Evolutionary conservation across 441 rosid genomes (phyloP).

Genomic region (Eruca vesicaria): DNA sequence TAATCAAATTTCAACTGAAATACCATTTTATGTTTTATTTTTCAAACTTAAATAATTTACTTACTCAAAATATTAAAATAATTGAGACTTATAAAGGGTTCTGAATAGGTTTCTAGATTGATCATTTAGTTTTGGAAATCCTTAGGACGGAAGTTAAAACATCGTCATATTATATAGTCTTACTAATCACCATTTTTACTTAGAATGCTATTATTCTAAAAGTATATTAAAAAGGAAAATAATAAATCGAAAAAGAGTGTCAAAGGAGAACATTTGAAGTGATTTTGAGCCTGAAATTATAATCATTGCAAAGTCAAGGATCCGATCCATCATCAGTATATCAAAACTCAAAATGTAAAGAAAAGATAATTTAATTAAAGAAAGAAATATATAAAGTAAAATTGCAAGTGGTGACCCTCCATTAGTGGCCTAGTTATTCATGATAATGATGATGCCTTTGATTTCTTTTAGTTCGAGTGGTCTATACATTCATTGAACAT

Average conservation of each 20-base stretch:
- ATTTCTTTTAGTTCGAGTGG: not conserved
- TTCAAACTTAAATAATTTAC: no score
- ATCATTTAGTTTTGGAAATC: no score
- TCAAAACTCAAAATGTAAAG: slow-evolving; percentile 20
- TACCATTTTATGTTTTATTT: no score
- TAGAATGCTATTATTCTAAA: not conserved
- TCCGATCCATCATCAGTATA: slow-evolving; percentile 29
- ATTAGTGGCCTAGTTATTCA: slow-evolving; percentile 23
- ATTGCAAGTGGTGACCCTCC: slow-evolving; percentile 37
- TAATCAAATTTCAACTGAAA: not conserved
- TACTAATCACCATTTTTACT: not conserved
- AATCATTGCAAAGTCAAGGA: slow-evolving; percentile 37
- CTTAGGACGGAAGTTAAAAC: no score
- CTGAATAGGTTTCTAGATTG: no score
- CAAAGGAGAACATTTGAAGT: slow-evolving; percentile 26
- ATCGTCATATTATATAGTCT: no score
- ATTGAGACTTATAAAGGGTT: no score
- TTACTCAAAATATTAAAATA: no score
- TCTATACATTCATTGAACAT: slow-evolving; percentile 37
- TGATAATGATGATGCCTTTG: slow-evolving; percentile 29
- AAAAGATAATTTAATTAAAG: slow-evolving; percentile 4
- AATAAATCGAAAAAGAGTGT: not conserved
- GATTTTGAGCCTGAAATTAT: slow-evolving; percentile 31
- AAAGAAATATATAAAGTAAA: slow-evolving; percentile 11
- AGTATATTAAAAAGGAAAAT: not conserved